Evolutionary conservation across 176 grass and related monocot species (phyloP).

Genomic region (Aechmea fasciata): DNA sequence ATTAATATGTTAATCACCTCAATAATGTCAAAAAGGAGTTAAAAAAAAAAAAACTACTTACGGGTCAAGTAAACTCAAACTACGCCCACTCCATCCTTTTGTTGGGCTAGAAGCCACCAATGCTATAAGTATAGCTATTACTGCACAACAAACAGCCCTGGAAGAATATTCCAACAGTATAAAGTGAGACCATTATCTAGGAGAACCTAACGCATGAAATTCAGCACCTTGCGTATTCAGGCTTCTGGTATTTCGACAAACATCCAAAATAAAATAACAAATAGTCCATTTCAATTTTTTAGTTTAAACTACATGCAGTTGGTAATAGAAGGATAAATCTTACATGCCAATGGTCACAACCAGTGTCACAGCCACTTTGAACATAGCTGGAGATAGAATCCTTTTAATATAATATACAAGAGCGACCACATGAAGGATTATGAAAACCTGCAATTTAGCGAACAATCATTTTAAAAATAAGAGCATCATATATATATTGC

Average conservation of each 20-base stretch:
- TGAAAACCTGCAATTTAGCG: slow-evolving; percentile 73
- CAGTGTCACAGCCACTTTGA: slow-evolving; percentile 97
- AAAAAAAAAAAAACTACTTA: slow-evolving; percentile 31
- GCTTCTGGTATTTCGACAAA: not conserved
- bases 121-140: slow-evolving; percentile 74
- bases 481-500: not conserved
- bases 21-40: too few relatives aligned
- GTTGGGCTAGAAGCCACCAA: slow-evolving; percentile 99
- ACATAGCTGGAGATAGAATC: slow-evolving; percentile 76
- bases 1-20: too few relatives aligned
- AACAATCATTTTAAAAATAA: not conserved
- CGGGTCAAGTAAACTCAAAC: slow-evolving; percentile 99
- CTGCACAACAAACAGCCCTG: slow-evolving; percentile 84
- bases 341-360: slow-evolving; percentile 85
- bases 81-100: slow-evolving; percentile 99
- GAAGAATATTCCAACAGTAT: slow-evolving; percentile 16
- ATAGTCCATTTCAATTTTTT: not conserved
- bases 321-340: slow-evolving; percentile 22
- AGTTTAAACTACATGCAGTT: not conserved
- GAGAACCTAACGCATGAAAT: not conserved
- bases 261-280: too few relatives aligned
- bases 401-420: slow-evolving; percentile 96
- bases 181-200: not conserved
- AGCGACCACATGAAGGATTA: slow-evolving; percentile 94
- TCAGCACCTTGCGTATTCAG: not conserved